Evolutionary conservation across 106 monocot species (phyloP).

Genomic region (Dioscorea dumetorum): DNA sequence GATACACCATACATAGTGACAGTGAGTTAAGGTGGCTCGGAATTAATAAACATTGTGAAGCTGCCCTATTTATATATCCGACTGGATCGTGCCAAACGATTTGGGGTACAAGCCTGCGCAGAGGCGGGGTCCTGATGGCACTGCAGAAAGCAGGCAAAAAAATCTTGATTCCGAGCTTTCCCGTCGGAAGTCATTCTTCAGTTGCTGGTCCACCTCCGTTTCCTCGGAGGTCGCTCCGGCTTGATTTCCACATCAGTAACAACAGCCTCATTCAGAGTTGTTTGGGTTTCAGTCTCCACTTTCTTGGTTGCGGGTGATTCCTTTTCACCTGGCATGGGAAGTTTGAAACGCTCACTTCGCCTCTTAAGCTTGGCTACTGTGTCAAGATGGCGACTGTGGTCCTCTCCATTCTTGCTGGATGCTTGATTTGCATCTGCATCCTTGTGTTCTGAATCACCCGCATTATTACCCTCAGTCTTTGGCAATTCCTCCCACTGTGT

Average conservation of each 20-base stretch:
- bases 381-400: constrained; percentile 59
- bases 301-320: constrained; percentile 38
- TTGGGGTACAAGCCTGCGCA: too few species aligned
- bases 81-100: too few species aligned
- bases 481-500: constrained; percentile 10
- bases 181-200: constrained; percentile 2
- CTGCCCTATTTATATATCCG: not conserved
- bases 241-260: constrained; percentile 48
- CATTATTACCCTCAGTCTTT: constrained; percentile 22
- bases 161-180: too few species aligned
- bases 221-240: constrained; percentile 77
- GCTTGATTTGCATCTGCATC: constrained; percentile 26
- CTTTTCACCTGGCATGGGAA: constrained; percentile 86
- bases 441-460: constrained; percentile 29
- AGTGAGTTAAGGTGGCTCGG: not conserved
- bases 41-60: not conserved
- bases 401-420: constrained; percentile 31
- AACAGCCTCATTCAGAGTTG: constrained; percentile 19
- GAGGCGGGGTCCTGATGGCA: too few species aligned
- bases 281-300: constrained; percentile 33
- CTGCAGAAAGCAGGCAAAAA: too few species aligned
- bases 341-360: constrained; percentile 86
- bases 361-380: constrained; percentile 84
- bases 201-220: constrained; percentile 82
- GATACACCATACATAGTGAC: not conserved